A percentile compares a stretch with the other conserved stretches of the same genome.
phyloP scores from a whole-genome alignment of 2,329 filamentous ascomycete genomes.

The Aspergillus aculeatinus region DNA sequence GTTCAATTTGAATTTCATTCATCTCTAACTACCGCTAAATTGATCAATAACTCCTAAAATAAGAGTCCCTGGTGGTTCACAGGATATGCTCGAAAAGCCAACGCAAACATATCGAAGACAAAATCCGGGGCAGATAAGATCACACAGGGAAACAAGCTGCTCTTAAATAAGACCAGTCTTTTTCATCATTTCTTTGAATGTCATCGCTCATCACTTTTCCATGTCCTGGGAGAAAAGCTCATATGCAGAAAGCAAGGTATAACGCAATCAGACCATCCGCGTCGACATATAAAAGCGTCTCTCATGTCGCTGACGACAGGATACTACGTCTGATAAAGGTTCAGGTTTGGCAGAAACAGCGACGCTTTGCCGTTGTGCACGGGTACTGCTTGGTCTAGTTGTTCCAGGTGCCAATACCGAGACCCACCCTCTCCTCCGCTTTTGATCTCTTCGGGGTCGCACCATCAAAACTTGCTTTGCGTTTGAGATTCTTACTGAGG shows the following conservation, averaged over 20 bases:
- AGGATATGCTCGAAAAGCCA: neutral
- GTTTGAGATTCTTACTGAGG: conserved; percentile 32
- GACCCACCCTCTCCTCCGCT: conserved; percentile 51
- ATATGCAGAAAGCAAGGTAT: neutral
- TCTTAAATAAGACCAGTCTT: conserved; percentile 20
- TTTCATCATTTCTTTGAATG: conserved; percentile 13
- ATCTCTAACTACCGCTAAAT: neutral
- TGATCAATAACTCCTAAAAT: neutral
- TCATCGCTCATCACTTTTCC: conserved; percentile 23
- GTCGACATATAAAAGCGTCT: neutral
- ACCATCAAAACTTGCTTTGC: conserved; percentile 42
- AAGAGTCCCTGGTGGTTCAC: neutral
- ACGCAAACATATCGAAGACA: neutral
- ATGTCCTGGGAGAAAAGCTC: neutral
- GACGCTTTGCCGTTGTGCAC: conserved; percentile 25
- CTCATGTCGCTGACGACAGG: neutral
- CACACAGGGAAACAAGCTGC: neutral
- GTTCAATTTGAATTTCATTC: neutral
- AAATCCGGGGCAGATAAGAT: neutral
- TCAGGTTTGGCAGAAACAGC: neutral
- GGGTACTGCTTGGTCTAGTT: conserved; percentile 16
- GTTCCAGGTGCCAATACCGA: conserved; percentile 54
- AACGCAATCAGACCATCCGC: neutral
- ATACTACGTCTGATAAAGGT: neutral
- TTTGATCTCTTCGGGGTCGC: conserved; percentile 52